Evolutionary conservation across 2,329 filamentous ascomycete genomes (phyloP).

Genomic region (Cladobotryum protrusum): DNA sequence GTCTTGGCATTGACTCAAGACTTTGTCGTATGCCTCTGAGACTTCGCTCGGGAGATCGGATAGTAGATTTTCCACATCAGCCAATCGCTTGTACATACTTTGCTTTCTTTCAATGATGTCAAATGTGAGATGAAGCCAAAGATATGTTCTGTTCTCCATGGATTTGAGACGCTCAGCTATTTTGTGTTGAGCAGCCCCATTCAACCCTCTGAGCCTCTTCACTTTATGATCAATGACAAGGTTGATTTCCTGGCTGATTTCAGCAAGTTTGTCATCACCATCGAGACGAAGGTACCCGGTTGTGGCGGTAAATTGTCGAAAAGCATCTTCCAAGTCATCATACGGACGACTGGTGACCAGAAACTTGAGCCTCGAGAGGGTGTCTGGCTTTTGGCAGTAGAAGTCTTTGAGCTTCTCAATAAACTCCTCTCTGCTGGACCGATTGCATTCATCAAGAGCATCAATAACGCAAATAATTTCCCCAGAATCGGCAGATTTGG

Average conservation of each 20-base stretch:
- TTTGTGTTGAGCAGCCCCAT: no score
- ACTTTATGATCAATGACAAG: constrained; percentile 22
- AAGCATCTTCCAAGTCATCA: constrained; percentile 15
- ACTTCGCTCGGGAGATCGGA: constrained; percentile 15
- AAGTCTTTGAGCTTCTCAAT: no score
- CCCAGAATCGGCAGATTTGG: no score
- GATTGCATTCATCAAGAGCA: no score
- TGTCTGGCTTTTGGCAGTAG: no score
- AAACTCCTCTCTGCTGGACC: no score
- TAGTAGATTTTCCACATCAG: constrained; percentile 6
- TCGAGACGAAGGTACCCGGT: constrained; percentile 18
- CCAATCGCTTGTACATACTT: constrained; percentile 5
- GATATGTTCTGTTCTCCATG: constrained; percentile 30
- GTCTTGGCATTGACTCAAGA: constrained; percentile 9
- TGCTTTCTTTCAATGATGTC: constrained; percentile 21
- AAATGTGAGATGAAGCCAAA: constrained; percentile 32
- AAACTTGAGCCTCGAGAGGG: constrained; percentile 22
- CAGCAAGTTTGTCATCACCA: constrained; percentile 20
- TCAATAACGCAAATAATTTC: no score
- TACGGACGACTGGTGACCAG: constrained; percentile 28
- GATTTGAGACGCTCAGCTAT: constrained; percentile 21
- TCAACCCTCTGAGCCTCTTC: no score
- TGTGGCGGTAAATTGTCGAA: constrained; percentile 9
- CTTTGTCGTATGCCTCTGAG: constrained; percentile 22
- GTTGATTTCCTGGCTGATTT: constrained; percentile 26